Conservation (phyloP, 2,329 filamentous ascomycete genomes). For the Xylaria multiplex region DNA sequence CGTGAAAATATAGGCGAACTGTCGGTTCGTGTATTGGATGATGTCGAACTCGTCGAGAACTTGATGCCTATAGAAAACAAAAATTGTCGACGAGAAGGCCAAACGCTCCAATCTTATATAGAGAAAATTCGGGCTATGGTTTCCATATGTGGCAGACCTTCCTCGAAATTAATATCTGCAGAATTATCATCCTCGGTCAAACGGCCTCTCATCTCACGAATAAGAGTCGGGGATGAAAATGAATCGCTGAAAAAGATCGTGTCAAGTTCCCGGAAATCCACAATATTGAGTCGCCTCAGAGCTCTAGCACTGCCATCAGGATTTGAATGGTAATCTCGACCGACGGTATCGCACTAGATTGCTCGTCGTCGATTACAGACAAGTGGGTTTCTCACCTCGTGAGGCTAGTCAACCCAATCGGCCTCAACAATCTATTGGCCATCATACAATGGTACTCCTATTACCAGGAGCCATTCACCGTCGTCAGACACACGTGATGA, state of each 20-base stretch:
- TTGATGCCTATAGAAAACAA: neutral
- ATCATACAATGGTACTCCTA: neutral
- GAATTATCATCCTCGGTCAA: neutral
- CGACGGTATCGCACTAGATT: neutral
- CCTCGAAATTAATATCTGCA: neutral
- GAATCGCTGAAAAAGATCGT: neutral
- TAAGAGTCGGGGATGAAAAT: neutral
- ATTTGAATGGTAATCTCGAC: neutral
- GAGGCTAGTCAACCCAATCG: neutral
- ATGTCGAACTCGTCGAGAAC: neutral
- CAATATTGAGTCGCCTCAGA: constrained; percentile 16
- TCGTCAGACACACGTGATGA: neutral
- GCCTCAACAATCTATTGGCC: constrained; percentile 25
- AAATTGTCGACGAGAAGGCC: neutral
- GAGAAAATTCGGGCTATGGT: neutral
- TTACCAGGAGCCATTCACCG: neutral
- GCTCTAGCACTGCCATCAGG: constrained; percentile 19
- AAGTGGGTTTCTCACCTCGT: neutral
- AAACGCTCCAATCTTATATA: constrained; percentile 9
- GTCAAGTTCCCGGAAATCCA: constrained; percentile 6
- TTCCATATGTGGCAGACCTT: neutral
- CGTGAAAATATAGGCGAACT: neutral
- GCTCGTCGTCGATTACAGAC: neutral
- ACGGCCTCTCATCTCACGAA: neutral
- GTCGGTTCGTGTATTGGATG: neutral